Conservation (phyloP, 1,139 yeast species). For the Scheffersomyces titani region DNA sequence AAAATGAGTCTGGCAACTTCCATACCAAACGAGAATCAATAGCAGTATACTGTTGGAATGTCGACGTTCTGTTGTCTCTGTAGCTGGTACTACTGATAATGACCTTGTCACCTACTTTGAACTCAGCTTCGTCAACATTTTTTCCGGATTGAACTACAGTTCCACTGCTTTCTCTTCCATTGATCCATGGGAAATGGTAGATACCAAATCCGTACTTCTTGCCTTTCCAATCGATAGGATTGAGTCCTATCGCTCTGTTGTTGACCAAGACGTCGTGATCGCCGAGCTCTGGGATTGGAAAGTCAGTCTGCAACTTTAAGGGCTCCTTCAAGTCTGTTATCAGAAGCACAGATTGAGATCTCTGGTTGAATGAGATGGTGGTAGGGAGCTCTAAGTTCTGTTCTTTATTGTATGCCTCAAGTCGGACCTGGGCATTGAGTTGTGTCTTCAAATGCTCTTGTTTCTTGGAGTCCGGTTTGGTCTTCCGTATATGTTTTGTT, state of each 20-base stretch:
- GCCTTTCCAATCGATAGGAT: slow-evolving; percentile 56
- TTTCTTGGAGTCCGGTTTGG: background rate
- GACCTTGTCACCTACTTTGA: slow-evolving; percentile 35
- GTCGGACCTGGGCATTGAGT: background rate
- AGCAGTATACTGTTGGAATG: slow-evolving; percentile 47
- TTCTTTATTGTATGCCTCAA: background rate
- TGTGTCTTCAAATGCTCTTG: background rate
- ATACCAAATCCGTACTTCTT: slow-evolving; percentile 49
- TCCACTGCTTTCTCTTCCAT: slow-evolving; percentile 50
- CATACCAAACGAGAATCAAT: slow-evolving; percentile 46
- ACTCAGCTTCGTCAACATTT: slow-evolving; percentile 27
- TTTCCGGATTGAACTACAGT: slow-evolving; percentile 33
- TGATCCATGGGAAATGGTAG: slow-evolving; percentile 51
- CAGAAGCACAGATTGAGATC: background rate
- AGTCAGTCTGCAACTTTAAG: background rate
- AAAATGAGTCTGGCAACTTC: slow-evolving; percentile 33
- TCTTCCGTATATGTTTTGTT: background rate
- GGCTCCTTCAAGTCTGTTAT: background rate
- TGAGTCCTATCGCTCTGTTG: slow-evolving; percentile 44
- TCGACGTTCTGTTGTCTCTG: slow-evolving; percentile 47
- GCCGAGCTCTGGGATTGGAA: slow-evolving; percentile 14
- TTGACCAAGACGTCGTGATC: slow-evolving; percentile 38
- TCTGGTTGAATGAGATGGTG: background rate
- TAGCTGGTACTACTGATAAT: slow-evolving; percentile 47
- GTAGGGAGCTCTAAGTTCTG: background rate